phyloP scores from a whole-genome alignment of 1,284 basidiomycete genomes.

The Pseudozyma hubeiensis region DNA sequence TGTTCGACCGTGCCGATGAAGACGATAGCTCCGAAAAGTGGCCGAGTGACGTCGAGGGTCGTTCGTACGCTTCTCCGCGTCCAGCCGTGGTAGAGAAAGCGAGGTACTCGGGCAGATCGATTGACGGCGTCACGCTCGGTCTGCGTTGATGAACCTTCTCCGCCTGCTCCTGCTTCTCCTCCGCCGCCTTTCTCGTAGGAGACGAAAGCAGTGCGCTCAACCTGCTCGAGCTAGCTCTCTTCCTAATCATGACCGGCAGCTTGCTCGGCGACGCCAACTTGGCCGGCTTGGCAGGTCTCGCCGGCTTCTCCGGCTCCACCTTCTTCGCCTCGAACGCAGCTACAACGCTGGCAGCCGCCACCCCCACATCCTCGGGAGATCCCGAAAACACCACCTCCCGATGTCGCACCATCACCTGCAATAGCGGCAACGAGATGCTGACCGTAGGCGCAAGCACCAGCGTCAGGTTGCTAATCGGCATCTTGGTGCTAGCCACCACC shows the following conservation, averaged over 20 bases:
- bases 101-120: conserved; percentile 14
- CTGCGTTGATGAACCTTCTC: not conserved
- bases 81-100: not conserved
- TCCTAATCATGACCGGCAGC: conserved; percentile 33
- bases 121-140: conserved; percentile 9
- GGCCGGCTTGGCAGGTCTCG: conserved; percentile 32
- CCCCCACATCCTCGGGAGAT: conserved; percentile 18
- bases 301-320: not conserved
- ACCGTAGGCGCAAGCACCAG: conserved; percentile 65
- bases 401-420: conserved; percentile 56
- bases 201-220: conserved; percentile 16
- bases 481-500: conserved; percentile 58
- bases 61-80: conserved; percentile 13
- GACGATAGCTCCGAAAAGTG: conserved; percentile 20
- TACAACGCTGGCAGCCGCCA: conserved; percentile 9
- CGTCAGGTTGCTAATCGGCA: conserved; percentile 63
- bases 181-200: conserved; percentile 1
- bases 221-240: conserved; percentile 22
- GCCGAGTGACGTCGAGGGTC: conserved; percentile 41
- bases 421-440: conserved; percentile 49
- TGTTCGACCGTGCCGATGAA: not conserved
- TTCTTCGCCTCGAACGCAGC: not conserved
- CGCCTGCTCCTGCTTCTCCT: not conserved
- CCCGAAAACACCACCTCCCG: conserved; percentile 43
- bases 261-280: conserved; percentile 22